These are phyloP conservation scores for Zygosaccharomyces pseudobailii DNA, from an alignment of 1,139 yeast species.

Conservation along the genomic window DNA sequence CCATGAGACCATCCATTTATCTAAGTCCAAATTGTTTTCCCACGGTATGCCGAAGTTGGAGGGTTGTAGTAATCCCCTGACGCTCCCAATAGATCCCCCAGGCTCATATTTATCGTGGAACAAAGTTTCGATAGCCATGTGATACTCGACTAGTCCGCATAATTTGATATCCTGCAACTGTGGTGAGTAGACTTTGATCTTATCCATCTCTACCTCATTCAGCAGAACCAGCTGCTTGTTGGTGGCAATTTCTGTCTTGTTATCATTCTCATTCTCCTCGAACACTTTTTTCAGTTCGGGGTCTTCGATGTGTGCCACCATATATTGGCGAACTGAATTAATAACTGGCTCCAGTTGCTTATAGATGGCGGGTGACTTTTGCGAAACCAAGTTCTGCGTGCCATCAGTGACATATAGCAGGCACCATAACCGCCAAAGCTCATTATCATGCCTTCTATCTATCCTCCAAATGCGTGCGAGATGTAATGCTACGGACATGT, in stretches of 20 bases:
- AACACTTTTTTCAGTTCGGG: slow-evolving; percentile 12
- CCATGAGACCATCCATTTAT: slow-evolving; percentile 81
- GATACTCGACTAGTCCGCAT: slow-evolving; percentile 70
- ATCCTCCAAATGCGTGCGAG: slow-evolving; percentile 56
- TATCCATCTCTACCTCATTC: slow-evolving; percentile 21
- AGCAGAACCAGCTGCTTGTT: slow-evolving; percentile 15
- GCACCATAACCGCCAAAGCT: slow-evolving; percentile 58
- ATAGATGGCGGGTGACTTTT: slow-evolving; percentile 52
- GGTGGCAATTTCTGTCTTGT: slow-evolving; percentile 11
- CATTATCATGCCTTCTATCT: slow-evolving; percentile 17
- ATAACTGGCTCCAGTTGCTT: slow-evolving; percentile 40
- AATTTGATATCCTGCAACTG: slow-evolving; percentile 51
- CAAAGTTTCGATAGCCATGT: slow-evolving; percentile 58
- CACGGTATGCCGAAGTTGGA: slow-evolving; percentile 64
- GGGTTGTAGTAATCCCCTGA: slow-evolving; percentile 40
- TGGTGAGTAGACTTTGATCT: slow-evolving; percentile 12
- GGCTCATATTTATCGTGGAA: slow-evolving; percentile 49
- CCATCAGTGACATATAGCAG: slow-evolving; percentile 65
- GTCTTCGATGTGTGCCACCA: slow-evolving; percentile 10
- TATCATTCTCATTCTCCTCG: slow-evolving; percentile 11
- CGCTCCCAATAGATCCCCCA: slow-evolving; percentile 9
- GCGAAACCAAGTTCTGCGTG: slow-evolving; percentile 59
- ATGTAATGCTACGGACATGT: slow-evolving; percentile 63
- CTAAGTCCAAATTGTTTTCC: slow-evolving; percentile 59
- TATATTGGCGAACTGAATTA: slow-evolving; percentile 10